phyloP scores from a whole-genome alignment of 2,329 filamentous ascomycete genomes.

The Penicillium sp. region DNA sequence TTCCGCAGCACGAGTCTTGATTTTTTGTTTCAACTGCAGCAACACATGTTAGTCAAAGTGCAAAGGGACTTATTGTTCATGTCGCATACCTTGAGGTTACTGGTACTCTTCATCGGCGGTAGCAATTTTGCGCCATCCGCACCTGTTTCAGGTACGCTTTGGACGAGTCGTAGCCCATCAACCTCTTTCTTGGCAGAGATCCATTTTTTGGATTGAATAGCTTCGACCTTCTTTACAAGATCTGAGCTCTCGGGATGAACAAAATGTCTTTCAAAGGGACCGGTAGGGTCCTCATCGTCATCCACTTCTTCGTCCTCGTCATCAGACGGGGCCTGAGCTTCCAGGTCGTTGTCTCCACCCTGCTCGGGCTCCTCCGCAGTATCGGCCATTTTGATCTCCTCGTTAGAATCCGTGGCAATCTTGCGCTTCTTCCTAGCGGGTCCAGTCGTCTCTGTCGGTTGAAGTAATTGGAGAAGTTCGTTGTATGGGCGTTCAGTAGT shows the following conservation, averaged over 20 bases:
- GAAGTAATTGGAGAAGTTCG: constrained; percentile 58
- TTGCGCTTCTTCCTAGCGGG: constrained; percentile 58
- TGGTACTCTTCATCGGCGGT: constrained; percentile 32
- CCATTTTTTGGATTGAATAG: constrained; percentile 54
- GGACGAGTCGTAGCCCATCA: constrained; percentile 34
- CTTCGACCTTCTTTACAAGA: constrained; percentile 55
- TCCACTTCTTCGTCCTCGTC: constrained; percentile 43
- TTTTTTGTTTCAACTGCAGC: constrained; percentile 70
- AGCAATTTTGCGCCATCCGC: constrained; percentile 27
- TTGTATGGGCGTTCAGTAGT: constrained; percentile 53
- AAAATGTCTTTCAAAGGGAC: constrained; percentile 84
- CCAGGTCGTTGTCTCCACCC: constrained; percentile 41
- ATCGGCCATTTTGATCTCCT: constrained; percentile 26
- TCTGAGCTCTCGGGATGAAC: constrained; percentile 64
- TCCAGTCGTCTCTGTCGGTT: constrained; percentile 44
- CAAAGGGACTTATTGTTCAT: not conserved
- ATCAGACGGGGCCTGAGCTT: constrained; percentile 53
- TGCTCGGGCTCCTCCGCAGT: constrained; percentile 30
- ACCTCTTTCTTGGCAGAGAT: constrained; percentile 42
- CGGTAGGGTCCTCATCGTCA: constrained; percentile 49
- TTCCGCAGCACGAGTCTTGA: constrained; percentile 58
- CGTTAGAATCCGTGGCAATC: constrained; percentile 39
- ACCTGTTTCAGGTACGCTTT: constrained; percentile 32
- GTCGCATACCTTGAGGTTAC: constrained; percentile 39
- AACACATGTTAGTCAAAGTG: constrained; percentile 24